Conservation (phyloP, 768 basidiomycete species). For the Melanogaster broomeanus region DNA sequence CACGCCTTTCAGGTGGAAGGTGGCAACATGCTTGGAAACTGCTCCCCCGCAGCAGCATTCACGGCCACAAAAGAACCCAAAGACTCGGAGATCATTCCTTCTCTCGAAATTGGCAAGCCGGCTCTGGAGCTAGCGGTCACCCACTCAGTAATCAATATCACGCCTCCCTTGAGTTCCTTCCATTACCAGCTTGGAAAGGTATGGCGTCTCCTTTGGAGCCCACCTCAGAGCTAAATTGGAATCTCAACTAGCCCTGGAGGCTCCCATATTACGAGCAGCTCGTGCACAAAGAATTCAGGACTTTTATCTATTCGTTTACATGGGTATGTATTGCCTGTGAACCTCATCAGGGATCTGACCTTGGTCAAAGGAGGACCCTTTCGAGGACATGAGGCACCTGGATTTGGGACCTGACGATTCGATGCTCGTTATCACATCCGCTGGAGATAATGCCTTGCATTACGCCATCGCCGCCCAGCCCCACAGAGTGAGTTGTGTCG, state of each 20-base stretch:
- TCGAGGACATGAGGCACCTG: constrained; percentile 68
- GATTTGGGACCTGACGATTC: constrained; percentile 60
- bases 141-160: constrained; percentile 46
- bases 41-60: constrained; percentile 40
- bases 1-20: constrained; percentile 65
- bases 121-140: constrained; percentile 23
- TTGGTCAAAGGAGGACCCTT: constrained; percentile 62
- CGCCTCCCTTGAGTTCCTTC: constrained; percentile 59
- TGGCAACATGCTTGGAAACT: constrained; percentile 58
- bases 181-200: constrained; percentile 60
- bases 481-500: constrained; percentile 40
- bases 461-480: constrained; percentile 71
- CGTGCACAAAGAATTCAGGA: constrained; percentile 65
- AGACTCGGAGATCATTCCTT: constrained; percentile 38
- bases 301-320: constrained; percentile 66
- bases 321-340: constrained; percentile 40
- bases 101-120: constrained; percentile 45
- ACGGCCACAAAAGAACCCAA: constrained; percentile 38
- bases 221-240: not conserved
- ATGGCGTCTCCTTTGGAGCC: not conserved
- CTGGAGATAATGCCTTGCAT: constrained; percentile 79
- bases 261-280: constrained; percentile 71
- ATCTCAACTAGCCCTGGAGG: constrained; percentile 54
- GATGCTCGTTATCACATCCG: constrained; percentile 74
- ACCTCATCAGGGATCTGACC: constrained; percentile 2